Percentiles rank a stretch among this genome's conserved stretches.
Evolutionary conservation across 2,329 filamentous ascomycete species (phyloP).

Genomic region (Cladosporium sp.): DNA sequence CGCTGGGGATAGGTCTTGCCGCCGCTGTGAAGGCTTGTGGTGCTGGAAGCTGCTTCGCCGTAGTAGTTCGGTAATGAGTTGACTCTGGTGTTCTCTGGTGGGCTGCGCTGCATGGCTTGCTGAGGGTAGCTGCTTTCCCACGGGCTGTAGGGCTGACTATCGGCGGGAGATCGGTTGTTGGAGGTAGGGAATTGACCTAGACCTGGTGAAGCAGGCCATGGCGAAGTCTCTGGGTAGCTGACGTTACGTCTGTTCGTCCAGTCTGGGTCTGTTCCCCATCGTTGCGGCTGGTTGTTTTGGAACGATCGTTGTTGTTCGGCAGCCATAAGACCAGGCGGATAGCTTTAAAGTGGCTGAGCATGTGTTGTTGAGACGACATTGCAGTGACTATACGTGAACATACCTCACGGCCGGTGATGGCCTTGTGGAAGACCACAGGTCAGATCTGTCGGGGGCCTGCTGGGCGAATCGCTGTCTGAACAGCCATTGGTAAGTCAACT

Average conservation of each 20-base stretch:
- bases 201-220: slow-evolving; percentile 27
- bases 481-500: slow-evolving; percentile 5
- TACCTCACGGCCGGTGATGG: slow-evolving; percentile 26
- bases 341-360: slow-evolving; percentile 24
- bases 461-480: slow-evolving; percentile 25
- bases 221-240: slow-evolving; percentile 24
- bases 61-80: slow-evolving; percentile 22
- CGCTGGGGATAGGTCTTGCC: slow-evolving; percentile 48
- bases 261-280: slow-evolving; percentile 24
- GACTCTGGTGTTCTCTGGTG: slow-evolving; percentile 26
- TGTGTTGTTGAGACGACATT: slow-evolving; percentile 15
- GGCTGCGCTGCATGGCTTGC: slow-evolving; percentile 25
- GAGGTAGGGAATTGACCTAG: slow-evolving; percentile 22
- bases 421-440: slow-evolving; percentile 26
- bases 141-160: slow-evolving; percentile 20
- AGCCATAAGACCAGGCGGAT: slow-evolving; percentile 23
- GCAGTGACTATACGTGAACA: slow-evolving; percentile 14
- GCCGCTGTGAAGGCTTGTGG: slow-evolving; percentile 20
- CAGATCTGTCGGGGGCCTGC: slow-evolving; percentile 18
- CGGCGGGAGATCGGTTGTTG: slow-evolving; percentile 20
- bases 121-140: slow-evolving; percentile 24
- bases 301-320: slow-evolving; percentile 19
- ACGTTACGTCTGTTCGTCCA: slow-evolving; percentile 24
- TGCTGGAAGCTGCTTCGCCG: slow-evolving; percentile 20
- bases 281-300: slow-evolving; percentile 22